These are phyloP conservation scores for Amphichorda felina DNA, from an alignment of 2,329 filamentous ascomycete species.

Conservation along the genomic window DNA sequence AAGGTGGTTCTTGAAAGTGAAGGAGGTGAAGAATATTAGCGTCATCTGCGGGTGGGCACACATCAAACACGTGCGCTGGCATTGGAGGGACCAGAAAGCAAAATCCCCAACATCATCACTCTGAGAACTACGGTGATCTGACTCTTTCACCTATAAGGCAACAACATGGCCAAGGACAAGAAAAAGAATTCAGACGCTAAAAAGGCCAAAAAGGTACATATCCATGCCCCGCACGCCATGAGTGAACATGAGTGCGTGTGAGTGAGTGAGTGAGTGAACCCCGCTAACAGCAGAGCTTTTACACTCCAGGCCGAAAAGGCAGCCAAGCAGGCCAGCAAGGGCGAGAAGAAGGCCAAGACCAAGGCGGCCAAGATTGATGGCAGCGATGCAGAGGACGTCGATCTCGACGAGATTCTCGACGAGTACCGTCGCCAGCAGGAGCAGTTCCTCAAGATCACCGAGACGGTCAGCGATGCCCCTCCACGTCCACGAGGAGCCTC, in stretches of 20 bases:
- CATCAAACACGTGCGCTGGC: no score
- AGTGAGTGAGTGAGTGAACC: no score
- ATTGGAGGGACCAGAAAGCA: no score
- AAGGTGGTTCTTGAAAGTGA: no score
- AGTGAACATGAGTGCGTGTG: no score
- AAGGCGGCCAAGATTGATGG: conserved; percentile 63
- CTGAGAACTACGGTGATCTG: no score
- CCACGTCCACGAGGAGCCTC: conserved; percentile 71
- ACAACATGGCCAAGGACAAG: conserved; percentile 39
- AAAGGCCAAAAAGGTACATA: conserved; percentile 34
- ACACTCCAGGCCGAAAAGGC: conserved; percentile 44
- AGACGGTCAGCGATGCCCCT: conserved; percentile 56
- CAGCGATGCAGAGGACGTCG: conserved; percentile 83
- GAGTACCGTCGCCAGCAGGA: conserved; percentile 91
- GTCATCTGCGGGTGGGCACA: no score
- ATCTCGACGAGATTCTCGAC: conserved; percentile 85
- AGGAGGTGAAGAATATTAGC: no score
- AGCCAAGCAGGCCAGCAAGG: conserved; percentile 77
- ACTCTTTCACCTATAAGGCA: no score
- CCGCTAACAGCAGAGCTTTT: conserved; percentile 1
- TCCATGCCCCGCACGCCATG: background rate
- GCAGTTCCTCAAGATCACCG: conserved; percentile 86
- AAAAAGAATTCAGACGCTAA: conserved; percentile 36
- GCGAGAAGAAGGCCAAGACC: conserved; percentile 70
- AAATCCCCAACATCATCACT: no score